Percentiles rank a stretch among this genome's conserved stretches.
These are phyloP conservation scores for Epichloe brachyelytri DNA, from an alignment of 2,329 filamentous ascomycete genomes.

Conservation along the genomic window DNA sequence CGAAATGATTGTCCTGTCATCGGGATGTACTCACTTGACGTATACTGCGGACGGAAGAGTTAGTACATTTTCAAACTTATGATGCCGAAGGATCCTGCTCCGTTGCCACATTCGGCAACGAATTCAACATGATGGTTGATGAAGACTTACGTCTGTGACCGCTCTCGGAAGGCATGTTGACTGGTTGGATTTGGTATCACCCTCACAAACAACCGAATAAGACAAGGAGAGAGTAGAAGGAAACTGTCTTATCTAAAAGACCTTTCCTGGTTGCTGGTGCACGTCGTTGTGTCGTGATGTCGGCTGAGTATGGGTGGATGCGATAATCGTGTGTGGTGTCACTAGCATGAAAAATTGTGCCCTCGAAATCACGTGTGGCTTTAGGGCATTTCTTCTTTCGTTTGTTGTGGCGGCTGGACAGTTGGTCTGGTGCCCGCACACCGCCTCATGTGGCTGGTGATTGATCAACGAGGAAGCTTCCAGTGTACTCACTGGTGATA, in stretches of 20 bases:
- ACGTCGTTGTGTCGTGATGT: conserved; percentile 32
- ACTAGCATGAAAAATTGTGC: conserved; percentile 22
- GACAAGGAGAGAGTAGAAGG: conserved; percentile 25
- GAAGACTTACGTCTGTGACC: conserved; percentile 72
- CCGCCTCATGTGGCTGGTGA: conserved; percentile 6
- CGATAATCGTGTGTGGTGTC: conserved; percentile 22
- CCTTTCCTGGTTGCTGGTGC: conserved; percentile 27
- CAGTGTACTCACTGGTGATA: no score
- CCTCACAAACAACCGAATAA: conserved; percentile 34
- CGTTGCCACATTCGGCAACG: not conserved
- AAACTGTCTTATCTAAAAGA: conserved; percentile 34
- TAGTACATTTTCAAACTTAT: conserved; percentile 20
- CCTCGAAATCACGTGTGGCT: conserved; percentile 23
- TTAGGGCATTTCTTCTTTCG: conserved; percentile 16
- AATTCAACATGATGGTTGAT: not conserved
- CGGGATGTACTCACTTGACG: conserved; percentile 60
- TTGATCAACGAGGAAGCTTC: not conserved
- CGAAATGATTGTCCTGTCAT: not conserved
- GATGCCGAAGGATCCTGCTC: conserved; percentile 5
- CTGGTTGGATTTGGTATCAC: conserved; percentile 31
- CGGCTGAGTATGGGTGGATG: conserved; percentile 21
- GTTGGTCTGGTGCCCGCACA: not conserved
- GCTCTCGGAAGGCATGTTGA: conserved; percentile 79
- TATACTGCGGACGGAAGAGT: conserved; percentile 47
- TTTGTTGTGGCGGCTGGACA: conserved; percentile 2